A percentile compares a stretch with the other conserved stretches of the same genome.
Evolutionary conservation across 768 basidiomycete species (phyloP).

Genomic region (Hygrophoropsis aurantiaca): DNA sequence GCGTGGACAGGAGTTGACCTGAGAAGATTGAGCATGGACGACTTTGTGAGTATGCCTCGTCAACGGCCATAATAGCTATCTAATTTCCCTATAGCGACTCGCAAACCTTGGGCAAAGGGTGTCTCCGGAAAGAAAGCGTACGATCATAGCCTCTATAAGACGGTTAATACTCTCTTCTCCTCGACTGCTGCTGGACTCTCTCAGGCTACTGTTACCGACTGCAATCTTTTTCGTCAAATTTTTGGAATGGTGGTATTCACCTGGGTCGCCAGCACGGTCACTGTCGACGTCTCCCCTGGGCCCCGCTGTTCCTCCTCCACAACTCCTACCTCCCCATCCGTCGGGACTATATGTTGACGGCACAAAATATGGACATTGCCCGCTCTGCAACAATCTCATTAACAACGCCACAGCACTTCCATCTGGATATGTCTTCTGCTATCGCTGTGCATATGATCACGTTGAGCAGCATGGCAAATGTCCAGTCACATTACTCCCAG

Average conservation of each 20-base stretch:
- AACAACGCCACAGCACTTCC: constrained; percentile 89
- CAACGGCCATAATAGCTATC: not conserved
- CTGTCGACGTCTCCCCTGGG: constrained; percentile 61
- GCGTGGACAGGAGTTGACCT: constrained; percentile 82
- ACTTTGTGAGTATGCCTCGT: constrained; percentile 55
- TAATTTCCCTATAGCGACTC: constrained; percentile 14
- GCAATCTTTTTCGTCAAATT: constrained; percentile 96
- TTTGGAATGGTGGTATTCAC: constrained; percentile 99
- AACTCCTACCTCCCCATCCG: constrained; percentile 72
- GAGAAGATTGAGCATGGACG: constrained; percentile 74
- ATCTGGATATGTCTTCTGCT: constrained; percentile 94
- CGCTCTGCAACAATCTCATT: constrained; percentile 69
- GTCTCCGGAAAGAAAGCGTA: constrained; percentile 27
- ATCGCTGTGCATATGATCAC: constrained; percentile 84
- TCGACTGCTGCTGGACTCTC: constrained; percentile 68
- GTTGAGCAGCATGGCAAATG: constrained; percentile 77
- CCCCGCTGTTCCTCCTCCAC: constrained; percentile 75
- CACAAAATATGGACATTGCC: constrained; percentile 77
- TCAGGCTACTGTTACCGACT: constrained; percentile 77
- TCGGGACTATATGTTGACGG: constrained; percentile 64
- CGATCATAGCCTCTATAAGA: constrained; percentile 43
- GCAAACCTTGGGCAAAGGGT: constrained; percentile 14
- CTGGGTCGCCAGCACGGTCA: constrained; percentile 81
- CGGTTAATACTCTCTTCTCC: constrained; percentile 54
- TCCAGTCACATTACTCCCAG: constrained; percentile 81